Base-by-base conservation (phyloP, 768 basidiomycete species). In the Boletales sp. region DNA sequence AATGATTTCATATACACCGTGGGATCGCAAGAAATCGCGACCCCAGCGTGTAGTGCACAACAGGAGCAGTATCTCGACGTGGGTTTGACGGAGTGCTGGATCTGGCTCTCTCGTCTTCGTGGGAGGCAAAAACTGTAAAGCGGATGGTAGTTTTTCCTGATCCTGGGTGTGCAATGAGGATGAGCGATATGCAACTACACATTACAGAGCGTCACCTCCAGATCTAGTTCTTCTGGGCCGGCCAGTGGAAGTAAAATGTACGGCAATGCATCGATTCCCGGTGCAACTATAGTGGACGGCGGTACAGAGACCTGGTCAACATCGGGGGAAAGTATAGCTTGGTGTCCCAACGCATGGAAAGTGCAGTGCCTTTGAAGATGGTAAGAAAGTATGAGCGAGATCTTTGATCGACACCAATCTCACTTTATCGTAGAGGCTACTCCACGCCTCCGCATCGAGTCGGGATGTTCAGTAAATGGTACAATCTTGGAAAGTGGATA, bases 141-240 rank as follows among this genome's bases (percentile, higher is more conserved):
- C 79, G 12, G 82, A 72, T 0, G 87, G 93, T 0, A 99, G 77
- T 38, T 82, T 83, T 57, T 99, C 97, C 73, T 92, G 88, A 37
- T 91, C 90, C 87, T 95, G 60, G 29, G 46, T 21, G 43, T 14
- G n/a, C 4, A 8, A 45, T 52, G 35, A 48, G 46, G 35, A 35
- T 18, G 14, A 30, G 36, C 5, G 45, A 41, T 29, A 29, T 55
- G 18, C 17, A 3, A 24, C 5, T 7, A 21, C 11, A 6, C 7
- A 21, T 18, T n/a, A 24, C 24, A 17, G 18, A 40, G 19, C 47
- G 74, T 46, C 57, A 90, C 91, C 53, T 97, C 94, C 1, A 95
- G 75, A 49, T 97, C 94, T 52, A 90, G 85, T 68, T 98, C 97
- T 68, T 98, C 97, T 1, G 93, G 87, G 7, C 95, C 94, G 37